A percentile compares a stretch with the other conserved stretches of the same genome.
phyloP scores from a whole-genome alignment of 2,329 filamentous ascomycete species.

The Paecilomyces niveus region DNA sequence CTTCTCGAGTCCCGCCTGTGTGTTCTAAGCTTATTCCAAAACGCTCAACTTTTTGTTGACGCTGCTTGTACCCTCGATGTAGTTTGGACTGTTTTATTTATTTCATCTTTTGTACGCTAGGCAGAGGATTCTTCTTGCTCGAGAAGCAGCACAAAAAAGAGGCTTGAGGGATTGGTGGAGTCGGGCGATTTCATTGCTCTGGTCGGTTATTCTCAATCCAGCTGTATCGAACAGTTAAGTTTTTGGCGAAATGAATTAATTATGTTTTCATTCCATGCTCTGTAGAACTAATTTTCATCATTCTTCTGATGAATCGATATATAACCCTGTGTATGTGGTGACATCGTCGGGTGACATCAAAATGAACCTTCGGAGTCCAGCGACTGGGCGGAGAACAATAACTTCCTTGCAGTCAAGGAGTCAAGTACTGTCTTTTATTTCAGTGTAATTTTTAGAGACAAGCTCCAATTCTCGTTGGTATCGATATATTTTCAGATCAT shows the following conservation, averaged over 20 bases:
- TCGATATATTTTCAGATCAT: too few relatives aligned
- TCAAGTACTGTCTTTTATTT: too few relatives aligned
- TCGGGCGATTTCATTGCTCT: background rate
- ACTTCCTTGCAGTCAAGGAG: too few relatives aligned
- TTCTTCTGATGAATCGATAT: too few relatives aligned
- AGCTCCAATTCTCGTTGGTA: too few relatives aligned
- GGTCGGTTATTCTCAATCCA: background rate
- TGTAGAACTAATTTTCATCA: too few relatives aligned
- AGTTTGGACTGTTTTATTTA: slow-evolving; percentile 3
- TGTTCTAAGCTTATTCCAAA: background rate
- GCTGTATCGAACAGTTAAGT: background rate
- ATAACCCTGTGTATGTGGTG: too few relatives aligned
- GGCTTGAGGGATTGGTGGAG: background rate
- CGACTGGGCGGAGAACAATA: too few relatives aligned
- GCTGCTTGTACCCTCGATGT: slow-evolving; percentile 1
- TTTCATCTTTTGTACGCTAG: slow-evolving; percentile 15
- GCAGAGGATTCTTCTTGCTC: slow-evolving; percentile 11
- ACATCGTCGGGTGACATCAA: too few relatives aligned
- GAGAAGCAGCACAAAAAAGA: background rate
- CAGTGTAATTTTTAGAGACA: too few relatives aligned
- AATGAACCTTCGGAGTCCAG: too few relatives aligned
- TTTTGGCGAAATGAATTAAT: background rate
- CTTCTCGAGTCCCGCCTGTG: background rate
- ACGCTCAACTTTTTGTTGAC: background rate
- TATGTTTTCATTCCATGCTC: background rate